Evolutionary conservation across 176 grass and related monocot species (phyloP).

Genomic region (Thalia dealbata): DNA sequence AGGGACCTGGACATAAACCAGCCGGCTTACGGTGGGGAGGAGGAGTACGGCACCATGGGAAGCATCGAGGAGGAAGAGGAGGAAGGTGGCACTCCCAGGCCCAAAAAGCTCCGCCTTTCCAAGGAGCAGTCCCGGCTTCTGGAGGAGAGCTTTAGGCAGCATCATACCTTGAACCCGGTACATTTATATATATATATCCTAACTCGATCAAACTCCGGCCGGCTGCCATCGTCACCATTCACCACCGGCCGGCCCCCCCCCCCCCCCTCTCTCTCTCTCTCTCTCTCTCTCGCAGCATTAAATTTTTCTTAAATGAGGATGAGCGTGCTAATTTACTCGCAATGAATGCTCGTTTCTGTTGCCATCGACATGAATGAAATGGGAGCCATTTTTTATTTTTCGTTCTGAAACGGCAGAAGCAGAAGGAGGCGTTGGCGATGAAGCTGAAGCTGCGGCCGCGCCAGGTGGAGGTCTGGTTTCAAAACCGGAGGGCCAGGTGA

Average conservation of each 20-base stretch:
- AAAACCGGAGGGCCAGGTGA: slow-evolving; percentile 97
- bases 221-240: no score
- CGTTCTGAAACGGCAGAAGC: slow-evolving; percentile 71
- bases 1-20: slow-evolving; percentile 93
- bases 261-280: no score
- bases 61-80: slow-evolving; percentile 62
- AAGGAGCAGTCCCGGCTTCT: slow-evolving; percentile 14
- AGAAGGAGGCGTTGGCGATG: slow-evolving; percentile 80
- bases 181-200: no score
- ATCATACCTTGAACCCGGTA: slow-evolving; percentile 13
- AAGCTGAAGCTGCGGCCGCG: slow-evolving; percentile 81
- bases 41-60: slow-evolving; percentile 68
- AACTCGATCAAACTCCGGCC: no score
- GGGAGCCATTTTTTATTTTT: no score
- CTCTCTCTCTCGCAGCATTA: no score
- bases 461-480: slow-evolving; percentile 99
- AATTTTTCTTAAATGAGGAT: not conserved
- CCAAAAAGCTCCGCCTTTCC: slow-evolving; percentile 8
- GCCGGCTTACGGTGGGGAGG: slow-evolving; percentile 70
- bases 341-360: not conserved
- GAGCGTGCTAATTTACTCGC: not conserved
- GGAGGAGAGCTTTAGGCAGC: slow-evolving; percentile 15
- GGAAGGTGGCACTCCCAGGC: slow-evolving; percentile 11
- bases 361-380: not conserved
- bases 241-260: no score